Conservation (phyloP, 805 yeast species). For the Candida maltosa region DNA sequence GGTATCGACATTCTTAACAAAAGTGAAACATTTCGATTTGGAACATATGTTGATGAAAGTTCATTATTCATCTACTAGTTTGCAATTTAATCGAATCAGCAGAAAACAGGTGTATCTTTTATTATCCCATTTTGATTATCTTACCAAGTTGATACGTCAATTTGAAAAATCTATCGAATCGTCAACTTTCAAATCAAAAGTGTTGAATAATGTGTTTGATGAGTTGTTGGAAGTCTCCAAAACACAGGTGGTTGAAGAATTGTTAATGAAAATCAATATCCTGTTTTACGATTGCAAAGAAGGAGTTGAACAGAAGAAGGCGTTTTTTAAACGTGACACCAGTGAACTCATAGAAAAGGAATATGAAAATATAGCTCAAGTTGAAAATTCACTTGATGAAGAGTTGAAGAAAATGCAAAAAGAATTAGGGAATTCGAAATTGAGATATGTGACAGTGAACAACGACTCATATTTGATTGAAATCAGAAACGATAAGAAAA, state of each 20-base stretch:
- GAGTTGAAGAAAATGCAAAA: constrained; percentile 50
- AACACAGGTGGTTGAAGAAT: constrained; percentile 25
- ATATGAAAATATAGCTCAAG: constrained; percentile 33
- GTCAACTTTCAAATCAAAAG: constrained; percentile 25
- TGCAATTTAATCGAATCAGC: constrained; percentile 18
- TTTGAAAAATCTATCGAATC: constrained; percentile 31
- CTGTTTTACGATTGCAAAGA: constrained; percentile 43
- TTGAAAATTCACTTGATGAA: constrained; percentile 45
- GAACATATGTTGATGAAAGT: constrained; percentile 34
- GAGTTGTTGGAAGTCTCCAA: constrained; percentile 32
- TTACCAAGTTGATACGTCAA: constrained; percentile 20
- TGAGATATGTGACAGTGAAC: constrained; percentile 53
- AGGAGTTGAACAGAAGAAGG: constrained; percentile 39
- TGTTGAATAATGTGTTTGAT: constrained; percentile 36
- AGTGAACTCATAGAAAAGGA: constrained; percentile 33
- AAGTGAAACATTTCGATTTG: constrained; percentile 26
- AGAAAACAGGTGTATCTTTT: constrained; percentile 30
- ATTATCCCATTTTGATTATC: constrained; percentile 26
- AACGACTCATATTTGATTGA: constrained; percentile 77
- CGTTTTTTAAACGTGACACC: constrained; percentile 34
- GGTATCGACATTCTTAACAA: constrained; percentile 20
- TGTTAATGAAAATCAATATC: constrained; percentile 50
- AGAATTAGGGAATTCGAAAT: constrained; percentile 51
- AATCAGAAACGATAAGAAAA: constrained; percentile 55
- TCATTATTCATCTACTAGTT: constrained; percentile 32